These are phyloP conservation scores for Phanerodontia chrysosporium DNA, from an alignment of 768 basidiomycete genomes.

Conservation along the genomic window DNA sequence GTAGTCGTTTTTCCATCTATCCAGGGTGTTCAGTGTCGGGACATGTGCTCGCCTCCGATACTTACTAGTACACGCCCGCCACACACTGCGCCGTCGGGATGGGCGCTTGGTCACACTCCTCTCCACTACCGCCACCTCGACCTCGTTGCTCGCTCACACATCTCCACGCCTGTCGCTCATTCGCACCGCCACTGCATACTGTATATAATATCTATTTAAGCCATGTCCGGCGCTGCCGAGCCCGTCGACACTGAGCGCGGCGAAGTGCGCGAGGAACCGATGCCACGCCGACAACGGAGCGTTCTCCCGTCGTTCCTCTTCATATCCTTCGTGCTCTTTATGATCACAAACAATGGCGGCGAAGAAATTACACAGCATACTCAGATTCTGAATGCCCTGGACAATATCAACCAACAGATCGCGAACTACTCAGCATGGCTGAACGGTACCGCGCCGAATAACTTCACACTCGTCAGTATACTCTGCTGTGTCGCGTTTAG, in stretches of 20 bases:
- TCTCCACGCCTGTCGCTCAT: background rate
- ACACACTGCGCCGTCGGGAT: background rate
- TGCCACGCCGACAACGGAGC: slow-evolving; percentile 40
- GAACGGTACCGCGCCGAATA: slow-evolving; percentile 52
- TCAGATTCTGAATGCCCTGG: slow-evolving; percentile 64
- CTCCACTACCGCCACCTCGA: background rate
- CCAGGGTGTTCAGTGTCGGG: background rate
- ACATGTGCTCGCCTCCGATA: background rate
- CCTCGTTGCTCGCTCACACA: background rate
- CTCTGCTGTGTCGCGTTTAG: background rate
- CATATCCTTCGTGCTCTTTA: slow-evolving; percentile 68
- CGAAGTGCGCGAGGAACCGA: background rate
- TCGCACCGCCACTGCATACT: background rate
- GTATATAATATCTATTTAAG: background rate
- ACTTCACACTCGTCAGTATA: slow-evolving; percentile 58
- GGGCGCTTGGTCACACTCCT: background rate
- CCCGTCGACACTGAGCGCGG: slow-evolving; percentile 17
- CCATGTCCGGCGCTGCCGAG: slow-evolving; percentile 7
- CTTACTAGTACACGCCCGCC: background rate
- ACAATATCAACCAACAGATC: slow-evolving; percentile 51
- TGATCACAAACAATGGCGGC: slow-evolving; percentile 72
- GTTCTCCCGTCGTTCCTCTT: slow-evolving; percentile 73
- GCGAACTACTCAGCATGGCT: slow-evolving; percentile 77
- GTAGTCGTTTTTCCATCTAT: background rate
- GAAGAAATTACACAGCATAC: slow-evolving; percentile 63